Evolutionary conservation across 2,329 filamentous ascomycete species (phyloP), one percentile per base, ranked within the genome.

Genomic region (Diaporthe amygdali): DNA sequence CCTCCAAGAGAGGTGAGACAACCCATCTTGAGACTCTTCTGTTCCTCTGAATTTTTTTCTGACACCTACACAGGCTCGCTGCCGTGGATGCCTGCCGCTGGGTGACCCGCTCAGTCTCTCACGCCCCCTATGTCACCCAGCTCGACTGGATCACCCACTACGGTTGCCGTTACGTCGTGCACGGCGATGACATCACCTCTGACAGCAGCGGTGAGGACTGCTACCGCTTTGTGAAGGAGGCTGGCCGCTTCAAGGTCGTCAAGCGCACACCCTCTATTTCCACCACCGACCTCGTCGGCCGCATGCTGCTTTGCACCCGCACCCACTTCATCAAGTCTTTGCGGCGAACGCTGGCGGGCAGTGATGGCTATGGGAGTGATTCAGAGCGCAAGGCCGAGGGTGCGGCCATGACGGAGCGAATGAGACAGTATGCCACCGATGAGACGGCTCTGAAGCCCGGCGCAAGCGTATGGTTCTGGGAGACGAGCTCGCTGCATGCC

Each of bases 181-280:
- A 98, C 82, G 96, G 96, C 72, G 96, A 98, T 81, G 96, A 98
- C 82, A 97, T 98, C 79, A 98, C 96, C 3, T 97, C 95, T 0
- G 96, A 99, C 82, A 94, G 93, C 79, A 91, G 91, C 75, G 96
- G 96, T 51, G 93, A 97, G 81, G 96, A 99, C 84, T 98, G 96
- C 84, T 99, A 99, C 84, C 93, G 96, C 72, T 98, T 96, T 79
- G 96, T 99, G 78, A 99, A 99, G 84, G 92, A 93, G 49, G 96
- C 96, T 1, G 92, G 93, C 15, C 90, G 96, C 52, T 99, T 99
- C 89, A 95, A 97, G 83, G 94, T 99, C 22, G 96, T 99, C 55
- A 97, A 97, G 85, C 90, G 96, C 74, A 98, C 96, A 2, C 96
- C 96, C 0, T 95, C 94, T 72, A 99, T 99, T 78, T 97, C 94